Conservation (phyloP, 1,139 yeast genomes). For the Kodamaea derodonti region DNA sequence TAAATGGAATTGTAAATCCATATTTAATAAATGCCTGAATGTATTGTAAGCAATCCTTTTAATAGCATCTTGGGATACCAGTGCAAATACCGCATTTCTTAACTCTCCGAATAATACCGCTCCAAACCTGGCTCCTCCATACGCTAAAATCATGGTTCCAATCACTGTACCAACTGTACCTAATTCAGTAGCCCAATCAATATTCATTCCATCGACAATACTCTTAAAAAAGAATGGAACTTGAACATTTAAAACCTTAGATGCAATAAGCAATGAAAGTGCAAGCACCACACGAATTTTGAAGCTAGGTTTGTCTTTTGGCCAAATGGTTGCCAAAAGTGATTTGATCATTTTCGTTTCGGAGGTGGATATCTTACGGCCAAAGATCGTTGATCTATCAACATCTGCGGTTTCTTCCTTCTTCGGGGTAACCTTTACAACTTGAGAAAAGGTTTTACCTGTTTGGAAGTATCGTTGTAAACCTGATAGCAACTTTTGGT, state of each 20-base stretch:
- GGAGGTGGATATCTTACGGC: constrained; percentile 34
- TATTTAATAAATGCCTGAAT: constrained; percentile 72
- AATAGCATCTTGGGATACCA: constrained; percentile 93
- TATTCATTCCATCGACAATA: constrained; percentile 88
- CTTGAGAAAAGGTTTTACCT: not conserved
- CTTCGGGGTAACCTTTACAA: not conserved
- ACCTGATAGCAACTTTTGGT: not conserved
- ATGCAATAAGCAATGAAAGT: constrained; percentile 62
- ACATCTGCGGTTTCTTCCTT: not conserved
- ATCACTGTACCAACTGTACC: constrained; percentile 61
- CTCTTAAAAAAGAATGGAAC: constrained; percentile 93
- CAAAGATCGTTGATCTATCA: constrained; percentile 11
- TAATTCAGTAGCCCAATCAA: constrained; percentile 71
- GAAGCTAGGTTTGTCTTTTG: constrained; percentile 67
- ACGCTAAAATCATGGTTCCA: constrained; percentile 76
- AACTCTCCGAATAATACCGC: constrained; percentile 92
- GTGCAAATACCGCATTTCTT: constrained; percentile 91
- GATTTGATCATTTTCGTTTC: constrained; percentile 61
- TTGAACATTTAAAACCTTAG: constrained; percentile 86
- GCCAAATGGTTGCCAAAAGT: constrained; percentile 83
- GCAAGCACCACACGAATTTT: constrained; percentile 77
- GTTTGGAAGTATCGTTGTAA: not conserved
- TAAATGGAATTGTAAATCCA: constrained; percentile 88
- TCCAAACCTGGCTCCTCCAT: constrained; percentile 93
- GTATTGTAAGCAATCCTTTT: constrained; percentile 87